Percentiles rank a stretch among this genome's conserved stretches.
Evolutionary conservation across 768 basidiomycete species (phyloP).

Genomic region (Galerina sulciceps): DNA sequence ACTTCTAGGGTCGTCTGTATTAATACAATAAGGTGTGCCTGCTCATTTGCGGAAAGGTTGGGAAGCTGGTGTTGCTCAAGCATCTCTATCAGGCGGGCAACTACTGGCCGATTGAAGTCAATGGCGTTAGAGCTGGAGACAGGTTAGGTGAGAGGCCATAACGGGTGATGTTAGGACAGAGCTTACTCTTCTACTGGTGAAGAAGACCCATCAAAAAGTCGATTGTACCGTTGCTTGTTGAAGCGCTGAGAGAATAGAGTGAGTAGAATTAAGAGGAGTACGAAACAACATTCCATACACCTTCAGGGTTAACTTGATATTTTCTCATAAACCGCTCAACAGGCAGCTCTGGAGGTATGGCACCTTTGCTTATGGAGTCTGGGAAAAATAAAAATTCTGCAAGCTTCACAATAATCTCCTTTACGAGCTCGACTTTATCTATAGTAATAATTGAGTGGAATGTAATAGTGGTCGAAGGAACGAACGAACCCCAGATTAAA

Average conservation of each 20-base stretch:
- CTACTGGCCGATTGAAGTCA: slow-evolving; percentile 62
- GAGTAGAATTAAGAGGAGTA: neutral
- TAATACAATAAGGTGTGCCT: slow-evolving; percentile 80
- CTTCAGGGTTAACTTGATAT: slow-evolving; percentile 20
- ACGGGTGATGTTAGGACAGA: slow-evolving; percentile 19
- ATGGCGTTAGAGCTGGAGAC: slow-evolving; percentile 50
- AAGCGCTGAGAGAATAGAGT: slow-evolving; percentile 8
- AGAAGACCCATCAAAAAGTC: slow-evolving; percentile 55
- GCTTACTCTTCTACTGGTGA: slow-evolving; percentile 45
- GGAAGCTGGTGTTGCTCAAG: slow-evolving; percentile 70
- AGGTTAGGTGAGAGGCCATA: neutral
- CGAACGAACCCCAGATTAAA: slow-evolving; percentile 80
- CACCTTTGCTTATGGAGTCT: slow-evolving; percentile 12
- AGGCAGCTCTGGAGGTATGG: slow-evolving; percentile 54
- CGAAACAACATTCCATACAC: slow-evolving; percentile 7
- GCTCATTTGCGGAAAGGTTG: slow-evolving; percentile 78
- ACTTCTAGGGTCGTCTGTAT: slow-evolving; percentile 90
- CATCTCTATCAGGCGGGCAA: slow-evolving; percentile 62
- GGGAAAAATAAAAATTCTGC: slow-evolving; percentile 40
- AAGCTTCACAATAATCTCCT: slow-evolving; percentile 77
- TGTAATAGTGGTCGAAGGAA: neutral
- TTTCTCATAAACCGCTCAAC: slow-evolving; percentile 60
- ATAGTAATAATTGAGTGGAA: slow-evolving; percentile 4
- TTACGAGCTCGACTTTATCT: slow-evolving; percentile 89
- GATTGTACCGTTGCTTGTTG: slow-evolving; percentile 46